phyloP scores from a whole-genome alignment of 192 early-diverging fungal genomes.

The Coemansia sp. region DNA sequence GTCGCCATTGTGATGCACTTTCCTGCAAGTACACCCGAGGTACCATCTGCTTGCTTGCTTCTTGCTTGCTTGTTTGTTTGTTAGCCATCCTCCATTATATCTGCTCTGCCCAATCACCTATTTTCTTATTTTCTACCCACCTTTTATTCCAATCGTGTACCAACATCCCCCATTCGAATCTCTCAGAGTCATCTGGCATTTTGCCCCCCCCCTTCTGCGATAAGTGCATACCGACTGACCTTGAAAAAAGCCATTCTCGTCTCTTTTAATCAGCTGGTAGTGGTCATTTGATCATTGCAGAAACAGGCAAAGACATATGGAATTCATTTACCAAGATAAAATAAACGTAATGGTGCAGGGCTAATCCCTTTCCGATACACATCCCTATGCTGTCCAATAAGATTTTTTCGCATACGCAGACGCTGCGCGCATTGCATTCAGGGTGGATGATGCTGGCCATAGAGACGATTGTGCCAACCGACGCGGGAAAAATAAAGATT shows the following conservation, averaged over 20 bases:
- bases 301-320: neutral
- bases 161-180: neutral
- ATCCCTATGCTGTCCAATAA: neutral
- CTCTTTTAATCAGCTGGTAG: neutral
- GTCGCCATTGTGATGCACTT: neutral
- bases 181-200: neutral
- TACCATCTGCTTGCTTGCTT: neutral
- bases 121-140: neutral
- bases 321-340: conserved; percentile 1
- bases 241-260: neutral
- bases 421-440: neutral
- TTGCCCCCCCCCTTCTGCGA: neutral
- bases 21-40: neutral
- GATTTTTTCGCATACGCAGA: neutral
- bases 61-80: neutral
- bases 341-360: neutral
- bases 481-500: neutral
- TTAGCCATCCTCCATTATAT: neutral
- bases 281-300: neutral
- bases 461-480: neutral
- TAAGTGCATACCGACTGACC: neutral
- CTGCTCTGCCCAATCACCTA: no score
- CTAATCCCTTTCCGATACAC: neutral
- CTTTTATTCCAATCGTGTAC: neutral
- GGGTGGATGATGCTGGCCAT: no score